These are phyloP conservation scores for Climacium dendroides DNA, from an alignment of 225 moss, liverwort and hornwort genomes.

Conservation along the genomic window DNA sequence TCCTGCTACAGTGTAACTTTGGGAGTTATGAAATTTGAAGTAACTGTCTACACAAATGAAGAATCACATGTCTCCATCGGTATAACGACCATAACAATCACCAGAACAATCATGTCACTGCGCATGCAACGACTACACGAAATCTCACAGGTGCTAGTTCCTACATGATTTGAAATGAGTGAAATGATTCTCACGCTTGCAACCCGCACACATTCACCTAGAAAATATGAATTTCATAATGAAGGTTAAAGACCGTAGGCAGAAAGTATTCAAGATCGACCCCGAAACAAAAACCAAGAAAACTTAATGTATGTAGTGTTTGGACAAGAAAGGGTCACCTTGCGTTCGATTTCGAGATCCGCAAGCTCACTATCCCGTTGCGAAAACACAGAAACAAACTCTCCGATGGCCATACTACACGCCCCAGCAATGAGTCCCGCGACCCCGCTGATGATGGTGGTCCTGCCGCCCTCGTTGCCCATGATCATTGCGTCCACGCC, in stretches of 20 bases:
- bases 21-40: background rate
- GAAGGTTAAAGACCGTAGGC: no score
- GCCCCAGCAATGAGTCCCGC: constrained; percentile 55
- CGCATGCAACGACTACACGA: background rate
- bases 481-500: constrained; percentile 44
- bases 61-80: background rate
- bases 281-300: no score
- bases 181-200: no score
- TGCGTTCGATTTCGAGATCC: constrained; percentile 72
- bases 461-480: background rate
- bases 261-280: background rate
- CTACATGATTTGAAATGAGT: background rate
- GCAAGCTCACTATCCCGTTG: constrained; percentile 85
- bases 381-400: constrained; percentile 63
- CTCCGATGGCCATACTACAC: constrained; percentile 61
- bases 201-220: no score
- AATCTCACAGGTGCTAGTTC: no score
- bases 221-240: no score
- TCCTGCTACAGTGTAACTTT: background rate
- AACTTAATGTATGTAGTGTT: fast-evolving
- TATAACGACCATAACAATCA: background rate
- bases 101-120: background rate
- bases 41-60: background rate
- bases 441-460: constrained; percentile 27
- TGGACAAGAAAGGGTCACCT: background rate